Conservation (phyloP, 2,329 filamentous ascomycete genomes). For the Cordyceps cateniannulata region DNA sequence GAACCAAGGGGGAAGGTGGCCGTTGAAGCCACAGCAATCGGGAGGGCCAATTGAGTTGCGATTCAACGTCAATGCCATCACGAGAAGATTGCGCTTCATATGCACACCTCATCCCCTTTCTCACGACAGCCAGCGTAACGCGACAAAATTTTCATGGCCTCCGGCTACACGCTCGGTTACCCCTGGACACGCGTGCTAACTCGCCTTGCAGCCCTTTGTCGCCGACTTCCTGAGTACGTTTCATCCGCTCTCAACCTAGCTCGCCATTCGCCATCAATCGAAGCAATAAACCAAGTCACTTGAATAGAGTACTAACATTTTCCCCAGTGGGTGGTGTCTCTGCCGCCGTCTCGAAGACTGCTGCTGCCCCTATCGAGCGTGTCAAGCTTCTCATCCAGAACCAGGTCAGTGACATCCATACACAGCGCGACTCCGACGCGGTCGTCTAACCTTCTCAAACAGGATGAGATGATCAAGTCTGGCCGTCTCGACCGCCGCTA, state of each 20-base stretch:
- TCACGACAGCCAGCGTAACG: not conserved
- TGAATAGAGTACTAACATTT: conserved; percentile 18
- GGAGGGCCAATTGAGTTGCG: conserved; percentile 17
- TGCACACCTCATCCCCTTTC: not conserved
- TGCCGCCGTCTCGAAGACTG: conserved; percentile 99
- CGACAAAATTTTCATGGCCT: conserved; percentile 11
- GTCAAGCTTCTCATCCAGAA: conserved; percentile 99
- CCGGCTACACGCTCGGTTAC: conserved; percentile 4
- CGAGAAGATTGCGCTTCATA: not conserved
- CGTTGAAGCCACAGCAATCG: conserved; percentile 1
- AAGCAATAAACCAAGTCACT: not conserved
- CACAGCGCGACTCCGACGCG: not conserved
- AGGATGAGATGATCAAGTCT: conserved; percentile 99
- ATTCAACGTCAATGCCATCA: conserved; percentile 8
- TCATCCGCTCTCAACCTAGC: conserved; percentile 4
- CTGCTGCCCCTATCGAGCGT: conserved; percentile 99
- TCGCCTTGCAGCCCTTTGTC: conserved; percentile 69
- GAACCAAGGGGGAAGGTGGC: not conserved
- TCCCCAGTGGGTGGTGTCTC: conserved; percentile 96
- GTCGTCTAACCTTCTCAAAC: conserved; percentile 27
- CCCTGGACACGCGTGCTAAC: conserved; percentile 27
- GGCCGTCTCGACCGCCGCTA: conserved; percentile 98
- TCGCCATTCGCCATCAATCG: not conserved
- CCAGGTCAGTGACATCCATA: conserved; percentile 64
- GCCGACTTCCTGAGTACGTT: conserved; percentile 98